phyloP scores from a whole-genome alignment of 2,329 filamentous ascomycete species.

The Eutypa lata region DNA sequence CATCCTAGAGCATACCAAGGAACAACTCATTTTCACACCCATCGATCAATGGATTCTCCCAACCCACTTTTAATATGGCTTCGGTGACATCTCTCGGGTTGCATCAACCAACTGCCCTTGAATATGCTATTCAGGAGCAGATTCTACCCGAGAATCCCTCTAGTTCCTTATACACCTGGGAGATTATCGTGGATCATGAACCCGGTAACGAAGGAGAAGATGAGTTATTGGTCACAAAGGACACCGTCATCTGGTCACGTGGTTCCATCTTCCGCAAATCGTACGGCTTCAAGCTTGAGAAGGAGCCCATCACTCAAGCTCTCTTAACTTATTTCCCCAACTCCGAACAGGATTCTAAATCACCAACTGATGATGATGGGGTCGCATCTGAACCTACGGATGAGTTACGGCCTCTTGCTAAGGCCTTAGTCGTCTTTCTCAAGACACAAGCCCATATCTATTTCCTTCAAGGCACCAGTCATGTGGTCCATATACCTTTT shows the following conservation, averaged over 20 bases:
- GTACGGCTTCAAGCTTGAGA: conserved; percentile 83
- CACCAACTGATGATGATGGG: conserved; percentile 2
- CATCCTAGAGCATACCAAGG: too few species aligned
- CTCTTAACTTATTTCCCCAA: conserved; percentile 78
- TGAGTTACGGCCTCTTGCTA: conserved; percentile 37
- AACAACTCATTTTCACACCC: too few species aligned
- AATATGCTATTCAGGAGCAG: conserved; percentile 77
- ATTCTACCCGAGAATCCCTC: conserved; percentile 68
- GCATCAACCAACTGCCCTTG: conserved; percentile 81
- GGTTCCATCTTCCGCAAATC: conserved; percentile 80
- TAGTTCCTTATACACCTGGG: conserved; percentile 71
- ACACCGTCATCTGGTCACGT: conserved; percentile 84
- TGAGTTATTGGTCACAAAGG: conserved; percentile 73
- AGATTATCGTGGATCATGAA: conserved; percentile 48
- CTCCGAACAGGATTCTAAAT: conserved; percentile 36
- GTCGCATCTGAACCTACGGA: not conserved
- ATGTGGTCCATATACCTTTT: conserved; percentile 91
- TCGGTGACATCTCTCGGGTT: conserved; percentile 86
- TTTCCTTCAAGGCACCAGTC: conserved; percentile 81
- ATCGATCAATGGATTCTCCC: conserved; percentile 12
- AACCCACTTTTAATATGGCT: conserved; percentile 61
- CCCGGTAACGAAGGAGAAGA: conserved; percentile 56
- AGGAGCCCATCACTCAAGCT: conserved; percentile 82
- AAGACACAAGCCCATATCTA: conserved; percentile 92
- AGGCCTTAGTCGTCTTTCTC: conserved; percentile 85